Evolutionary conservation across 495 filamentous ascomycete species (phyloP).

Genomic region (Xylaria curta): DNA sequence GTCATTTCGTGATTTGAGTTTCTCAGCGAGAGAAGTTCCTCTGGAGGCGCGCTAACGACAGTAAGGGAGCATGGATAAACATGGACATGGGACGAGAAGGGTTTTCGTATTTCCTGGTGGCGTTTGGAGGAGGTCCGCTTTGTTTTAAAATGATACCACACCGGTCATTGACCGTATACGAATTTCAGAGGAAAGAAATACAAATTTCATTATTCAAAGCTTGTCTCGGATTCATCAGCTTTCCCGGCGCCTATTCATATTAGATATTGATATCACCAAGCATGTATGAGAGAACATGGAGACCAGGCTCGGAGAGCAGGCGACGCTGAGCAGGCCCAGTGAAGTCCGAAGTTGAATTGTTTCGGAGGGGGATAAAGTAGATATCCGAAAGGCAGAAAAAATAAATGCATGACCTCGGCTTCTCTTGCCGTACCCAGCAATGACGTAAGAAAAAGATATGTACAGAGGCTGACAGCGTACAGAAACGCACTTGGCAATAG

Average conservation of each 20-base stretch:
- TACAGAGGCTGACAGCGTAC: background rate
- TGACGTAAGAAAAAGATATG: background rate
- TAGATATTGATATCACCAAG: background rate
- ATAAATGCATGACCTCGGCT: background rate
- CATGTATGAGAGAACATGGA: background rate
- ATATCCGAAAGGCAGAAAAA: background rate
- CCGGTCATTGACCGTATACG: background rate
- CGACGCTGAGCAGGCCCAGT: background rate
- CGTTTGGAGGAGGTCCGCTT: background rate
- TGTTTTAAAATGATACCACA: slow-evolving; percentile 17
- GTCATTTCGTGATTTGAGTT: no score
- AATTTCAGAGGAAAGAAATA: background rate
- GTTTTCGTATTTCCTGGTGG: background rate
- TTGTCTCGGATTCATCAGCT: background rate
- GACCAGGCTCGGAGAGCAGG: background rate
- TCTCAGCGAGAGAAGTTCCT: no score
- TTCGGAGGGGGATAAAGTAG: background rate
- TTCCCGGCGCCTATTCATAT: background rate
- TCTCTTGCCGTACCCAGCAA: background rate
- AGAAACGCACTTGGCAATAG: background rate
- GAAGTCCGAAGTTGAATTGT: background rate
- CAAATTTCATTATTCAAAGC: background rate
- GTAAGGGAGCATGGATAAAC: background rate
- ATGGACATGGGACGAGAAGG: background rate
- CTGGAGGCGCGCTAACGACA: background rate